phyloP scores from a whole-genome alignment of 768 basidiomycete species.

The Tylopilus cervinicoccineus region DNA sequence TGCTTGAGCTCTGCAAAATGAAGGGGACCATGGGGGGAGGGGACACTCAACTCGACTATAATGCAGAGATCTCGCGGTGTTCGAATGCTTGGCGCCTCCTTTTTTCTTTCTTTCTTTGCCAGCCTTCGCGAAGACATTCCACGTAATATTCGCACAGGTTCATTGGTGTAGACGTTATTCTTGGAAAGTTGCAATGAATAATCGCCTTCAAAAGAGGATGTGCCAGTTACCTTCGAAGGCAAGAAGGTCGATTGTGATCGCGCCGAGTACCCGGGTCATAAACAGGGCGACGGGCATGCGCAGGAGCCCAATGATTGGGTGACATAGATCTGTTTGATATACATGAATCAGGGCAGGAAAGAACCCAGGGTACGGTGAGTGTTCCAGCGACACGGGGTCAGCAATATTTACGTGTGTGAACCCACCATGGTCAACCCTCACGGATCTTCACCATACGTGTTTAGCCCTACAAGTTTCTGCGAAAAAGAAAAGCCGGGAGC shows the following conservation, averaged over 20 bases:
- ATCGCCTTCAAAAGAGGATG: no score
- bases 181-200: background rate
- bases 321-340: background rate
- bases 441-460: no score
- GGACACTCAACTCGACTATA: background rate
- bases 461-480: background rate
- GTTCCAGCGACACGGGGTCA: background rate
- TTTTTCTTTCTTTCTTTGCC: no score
- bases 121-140: no score
- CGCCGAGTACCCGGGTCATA: slow-evolving; percentile 1
- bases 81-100: no score
- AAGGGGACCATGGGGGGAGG: background rate
- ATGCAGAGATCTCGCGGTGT: no score
- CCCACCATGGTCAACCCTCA: background rate
- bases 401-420: background rate
- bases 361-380: background rate
- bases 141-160: no score
- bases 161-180: no score
- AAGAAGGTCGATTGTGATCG: background rate
- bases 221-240: background rate
- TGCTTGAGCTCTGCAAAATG: background rate
- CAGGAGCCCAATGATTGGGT: background rate
- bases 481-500: no score
- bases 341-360: background rate
- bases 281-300: background rate